These are phyloP conservation scores for Elaeagnus macrophylla DNA, from an alignment of 306 rosid genomes.

Conservation along the genomic window DNA sequence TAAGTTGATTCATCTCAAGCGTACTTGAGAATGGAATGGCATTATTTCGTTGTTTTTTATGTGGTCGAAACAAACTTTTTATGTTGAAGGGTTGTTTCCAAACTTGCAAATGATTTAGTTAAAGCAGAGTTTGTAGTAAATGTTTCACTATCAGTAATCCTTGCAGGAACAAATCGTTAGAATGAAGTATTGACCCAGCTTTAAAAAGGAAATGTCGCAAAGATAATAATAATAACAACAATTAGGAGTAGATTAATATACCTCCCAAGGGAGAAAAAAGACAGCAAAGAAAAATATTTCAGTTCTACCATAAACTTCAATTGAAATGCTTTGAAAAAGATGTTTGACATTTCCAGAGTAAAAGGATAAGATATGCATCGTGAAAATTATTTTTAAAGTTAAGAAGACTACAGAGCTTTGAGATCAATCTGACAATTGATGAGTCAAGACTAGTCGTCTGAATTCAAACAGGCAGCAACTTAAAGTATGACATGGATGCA, in stretches of 20 bases:
- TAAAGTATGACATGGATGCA: slow-evolving; percentile 11
- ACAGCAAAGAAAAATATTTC: too few relatives aligned
- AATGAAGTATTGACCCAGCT: slow-evolving; percentile 14
- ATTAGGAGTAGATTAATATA: too few relatives aligned
- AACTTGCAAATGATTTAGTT: neutral
- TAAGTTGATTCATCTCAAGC: neutral
- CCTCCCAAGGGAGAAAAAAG: too few relatives aligned
- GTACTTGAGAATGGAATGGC: neutral
- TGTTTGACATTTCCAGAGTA: too few relatives aligned
- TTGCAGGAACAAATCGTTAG: slow-evolving; percentile 20
- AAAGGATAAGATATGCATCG: too few relatives aligned
- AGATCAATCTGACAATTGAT: neutral
- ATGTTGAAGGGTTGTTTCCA: neutral
- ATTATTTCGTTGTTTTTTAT: neutral
- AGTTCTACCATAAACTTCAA: too few relatives aligned
- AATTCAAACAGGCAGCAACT: slow-evolving; percentile 18
- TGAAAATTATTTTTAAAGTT: too few relatives aligned
- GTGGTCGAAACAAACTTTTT: neutral
- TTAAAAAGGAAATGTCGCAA: too few relatives aligned
- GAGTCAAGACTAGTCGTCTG: slow-evolving; percentile 10
- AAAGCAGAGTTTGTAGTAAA: neutral
- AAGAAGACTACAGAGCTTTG: too few relatives aligned
- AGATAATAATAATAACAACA: too few relatives aligned
- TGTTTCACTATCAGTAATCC: slow-evolving; percentile 32
- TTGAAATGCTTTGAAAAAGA: too few relatives aligned